These are phyloP conservation scores for Paramyrothecium roridum DNA, from an alignment of 2,329 filamentous ascomycete species.

Conservation along the genomic window DNA sequence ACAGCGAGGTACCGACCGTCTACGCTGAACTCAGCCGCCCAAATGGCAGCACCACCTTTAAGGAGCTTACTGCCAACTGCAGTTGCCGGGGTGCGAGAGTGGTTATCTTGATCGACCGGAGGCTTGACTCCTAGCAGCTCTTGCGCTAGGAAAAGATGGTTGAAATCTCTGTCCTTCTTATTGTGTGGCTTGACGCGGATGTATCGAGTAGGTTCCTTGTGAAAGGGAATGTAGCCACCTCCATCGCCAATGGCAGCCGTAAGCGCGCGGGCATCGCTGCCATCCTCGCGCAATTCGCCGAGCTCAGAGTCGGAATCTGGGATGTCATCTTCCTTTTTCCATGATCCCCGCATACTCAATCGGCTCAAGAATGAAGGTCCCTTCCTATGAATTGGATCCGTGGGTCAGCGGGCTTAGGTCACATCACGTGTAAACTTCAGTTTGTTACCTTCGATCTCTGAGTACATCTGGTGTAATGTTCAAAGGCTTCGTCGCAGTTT, in stretches of 20 bases:
- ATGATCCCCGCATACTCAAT: slow-evolving; percentile 65
- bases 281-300: slow-evolving; percentile 67
- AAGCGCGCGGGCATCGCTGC: slow-evolving; percentile 80
- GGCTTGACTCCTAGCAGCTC: slow-evolving; percentile 67
- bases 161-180: slow-evolving; percentile 79
- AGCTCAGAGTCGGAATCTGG: slow-evolving; percentile 68
- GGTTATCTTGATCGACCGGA: slow-evolving; percentile 21
- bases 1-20: slow-evolving; percentile 89
- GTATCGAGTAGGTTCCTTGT: slow-evolving; percentile 87
- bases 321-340: slow-evolving; percentile 65
- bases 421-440: slow-evolving; percentile 41
- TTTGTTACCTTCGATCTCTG: slow-evolving; percentile 69
- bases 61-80: slow-evolving; percentile 37
- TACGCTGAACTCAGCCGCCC: slow-evolving; percentile 89
- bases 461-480: slow-evolving; percentile 37
- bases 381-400: slow-evolving; percentile 55
- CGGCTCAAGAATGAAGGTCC: slow-evolving; percentile 87
- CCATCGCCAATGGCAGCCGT: slow-evolving; percentile 68
- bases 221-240: slow-evolving; percentile 74
- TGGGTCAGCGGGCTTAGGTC: not conserved
- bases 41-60: slow-evolving; percentile 66
- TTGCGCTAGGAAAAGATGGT: slow-evolving; percentile 87
- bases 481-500: slow-evolving; percentile 32
- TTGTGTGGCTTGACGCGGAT: slow-evolving; percentile 80
- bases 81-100: slow-evolving; percentile 27